Evolutionary conservation across 352 stramenopile genomes (phyloP), one percentile per base, ranked within the genome.

Genomic region (Phytophthora pluvialis): DNA sequence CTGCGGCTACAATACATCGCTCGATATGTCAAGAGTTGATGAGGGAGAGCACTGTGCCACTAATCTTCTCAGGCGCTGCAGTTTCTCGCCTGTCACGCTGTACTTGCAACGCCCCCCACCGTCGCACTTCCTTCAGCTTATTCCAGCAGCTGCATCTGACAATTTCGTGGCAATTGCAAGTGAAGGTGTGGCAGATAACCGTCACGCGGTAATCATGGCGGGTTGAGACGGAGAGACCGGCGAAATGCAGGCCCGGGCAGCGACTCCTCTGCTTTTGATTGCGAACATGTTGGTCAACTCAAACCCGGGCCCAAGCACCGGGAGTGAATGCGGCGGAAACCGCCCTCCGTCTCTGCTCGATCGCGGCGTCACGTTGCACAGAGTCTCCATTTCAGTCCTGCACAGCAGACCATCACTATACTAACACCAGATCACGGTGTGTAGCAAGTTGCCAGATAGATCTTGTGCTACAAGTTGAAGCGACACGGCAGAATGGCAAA

Each of bases 61-160:
- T 11, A 16, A 16, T 25, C 26, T 64, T 58, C 32, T 44, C 26
- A 51, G 26, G 26, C 35, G 18, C 38, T 63, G 48, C 63, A 51
- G 57, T 71, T 71, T 67, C 35, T 40, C 62, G 54, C 48, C 47
- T 67, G 61, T 64, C 52, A 67, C 42, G 39, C 25, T 38, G 60
- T 48, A 40, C 44, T 56, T 50, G 43, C 60, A 64, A 57, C 43
- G 33, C 35, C 47, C 16, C 15, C 42, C 59, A 61, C 31, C 36
- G 44, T 67, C 63, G 63, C 63, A 28, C 45, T 56, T 56, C 53
- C 58, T 38, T 48, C 42, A 57, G 28, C 50, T 64, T 61, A 63
- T 63, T 68, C 48, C 51, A 46, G 29, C 31, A 29, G 16, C n/a
- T n/a, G n/a, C 29, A 43, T 48, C 59, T 64, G 42, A 68, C 43